phyloP scores from a whole-genome alignment of 768 basidiomycete species.

The Mycena metata region DNA sequence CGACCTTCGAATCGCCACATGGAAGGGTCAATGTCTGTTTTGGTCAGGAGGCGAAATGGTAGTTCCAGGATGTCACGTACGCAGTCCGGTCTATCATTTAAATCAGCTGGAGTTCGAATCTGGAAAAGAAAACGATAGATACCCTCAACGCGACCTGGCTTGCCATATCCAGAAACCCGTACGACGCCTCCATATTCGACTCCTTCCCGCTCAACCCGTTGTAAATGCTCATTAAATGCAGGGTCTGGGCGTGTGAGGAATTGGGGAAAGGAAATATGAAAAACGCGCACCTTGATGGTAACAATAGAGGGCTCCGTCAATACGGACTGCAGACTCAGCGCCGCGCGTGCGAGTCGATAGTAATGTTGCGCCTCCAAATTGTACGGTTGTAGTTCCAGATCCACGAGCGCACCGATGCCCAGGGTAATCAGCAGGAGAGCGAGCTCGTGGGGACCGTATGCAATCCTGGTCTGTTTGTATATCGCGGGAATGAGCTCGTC shows the following conservation, averaged over 20 bases:
- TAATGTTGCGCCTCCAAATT: constrained; percentile 68
- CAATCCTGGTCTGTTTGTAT: constrained; percentile 52
- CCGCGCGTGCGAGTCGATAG: constrained; percentile 61
- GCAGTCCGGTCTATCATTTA: constrained; percentile 56
- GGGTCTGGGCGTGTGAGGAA: constrained; percentile 45
- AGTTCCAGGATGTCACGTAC: constrained; percentile 44
- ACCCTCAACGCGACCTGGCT: constrained; percentile 64
- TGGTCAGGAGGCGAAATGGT: not conserved
- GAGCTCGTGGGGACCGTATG: constrained; percentile 65
- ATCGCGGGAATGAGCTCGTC: constrained; percentile 62
- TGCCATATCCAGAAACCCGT: constrained; percentile 61
- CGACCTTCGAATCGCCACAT: constrained; percentile 64
- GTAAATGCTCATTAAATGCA: constrained; percentile 68
- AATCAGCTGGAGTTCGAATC: constrained; percentile 17
- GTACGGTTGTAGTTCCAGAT: constrained; percentile 60
- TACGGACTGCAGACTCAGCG: constrained; percentile 60
- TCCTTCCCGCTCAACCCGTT: constrained; percentile 68
- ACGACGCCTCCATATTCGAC: constrained; percentile 62
- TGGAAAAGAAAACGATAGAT: constrained; percentile 41
- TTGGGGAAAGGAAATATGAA: not conserved
- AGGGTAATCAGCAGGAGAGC: constrained; percentile 62
- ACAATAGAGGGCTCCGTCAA: constrained; percentile 59
- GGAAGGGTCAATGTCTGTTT: constrained; percentile 63
- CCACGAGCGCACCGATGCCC: constrained; percentile 63
- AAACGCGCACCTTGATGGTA: constrained; percentile 56